These are phyloP conservation scores for Diplocarpon mali DNA, from an alignment of 2,329 filamentous ascomycete genomes.

Conservation along the genomic window DNA sequence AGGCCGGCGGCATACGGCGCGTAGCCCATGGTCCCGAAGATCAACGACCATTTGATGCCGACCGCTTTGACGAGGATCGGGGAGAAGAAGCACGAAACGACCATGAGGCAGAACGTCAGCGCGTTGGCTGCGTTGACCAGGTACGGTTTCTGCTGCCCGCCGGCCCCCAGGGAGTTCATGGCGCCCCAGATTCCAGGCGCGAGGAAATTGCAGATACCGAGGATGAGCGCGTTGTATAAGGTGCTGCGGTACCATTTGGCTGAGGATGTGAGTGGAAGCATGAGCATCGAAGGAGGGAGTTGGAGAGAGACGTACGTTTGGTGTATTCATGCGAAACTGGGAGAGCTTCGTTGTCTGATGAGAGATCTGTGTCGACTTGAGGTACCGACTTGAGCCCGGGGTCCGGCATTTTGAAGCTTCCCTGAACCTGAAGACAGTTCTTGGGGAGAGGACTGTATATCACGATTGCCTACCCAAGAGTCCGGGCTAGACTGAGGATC, in stretches of 20 bases:
- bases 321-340: constrained; percentile 7
- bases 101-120: constrained; percentile 62
- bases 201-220: constrained; percentile 59
- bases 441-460: neutral
- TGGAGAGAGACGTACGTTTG: constrained; percentile 8
- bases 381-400: constrained; percentile 5
- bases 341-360: constrained; percentile 14
- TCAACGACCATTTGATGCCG: constrained; percentile 59
- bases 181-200: constrained; percentile 63
- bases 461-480: no score
- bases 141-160: constrained; percentile 52
- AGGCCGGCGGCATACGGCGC: constrained; percentile 60
- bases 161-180: constrained; percentile 64
- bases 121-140: constrained; percentile 59
- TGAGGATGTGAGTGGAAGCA: neutral
- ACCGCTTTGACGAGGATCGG: constrained; percentile 54
- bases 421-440: no score
- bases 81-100: constrained; percentile 56
- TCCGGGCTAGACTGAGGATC: no score
- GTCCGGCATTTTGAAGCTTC: constrained; percentile 3
- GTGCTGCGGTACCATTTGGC: constrained; percentile 59
- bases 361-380: constrained; percentile 3
- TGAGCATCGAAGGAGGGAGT: neutral
- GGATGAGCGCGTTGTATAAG: constrained; percentile 60
- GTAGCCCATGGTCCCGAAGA: constrained; percentile 63